Evolutionary conservation across 1,139 yeast species (phyloP).

Genomic region (Yamadazyma dendronema): DNA sequence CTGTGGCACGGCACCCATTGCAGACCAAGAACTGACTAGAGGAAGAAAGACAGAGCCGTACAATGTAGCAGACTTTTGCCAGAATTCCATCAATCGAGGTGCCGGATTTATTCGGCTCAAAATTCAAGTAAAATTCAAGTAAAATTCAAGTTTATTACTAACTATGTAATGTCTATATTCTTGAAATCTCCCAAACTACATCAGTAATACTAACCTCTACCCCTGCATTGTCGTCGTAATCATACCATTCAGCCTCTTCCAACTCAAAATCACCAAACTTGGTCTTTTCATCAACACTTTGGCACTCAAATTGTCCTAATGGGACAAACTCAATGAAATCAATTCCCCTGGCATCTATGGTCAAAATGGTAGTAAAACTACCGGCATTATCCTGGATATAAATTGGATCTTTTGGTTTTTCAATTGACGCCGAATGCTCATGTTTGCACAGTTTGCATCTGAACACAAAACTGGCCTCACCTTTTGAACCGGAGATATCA

Average conservation of each 20-base stretch:
- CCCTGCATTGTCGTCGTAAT: constrained; percentile 83
- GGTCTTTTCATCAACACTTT: constrained; percentile 51
- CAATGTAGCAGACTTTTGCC: too few relatives aligned
- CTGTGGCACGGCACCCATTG: too few relatives aligned
- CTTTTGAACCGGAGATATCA: constrained; percentile 70
- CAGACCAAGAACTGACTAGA: too few relatives aligned
- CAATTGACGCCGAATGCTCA: constrained; percentile 39
- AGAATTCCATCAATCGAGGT: too few relatives aligned
- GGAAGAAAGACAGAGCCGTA: too few relatives aligned
- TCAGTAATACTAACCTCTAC: constrained; percentile 82
- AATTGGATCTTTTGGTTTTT: constrained; percentile 27
- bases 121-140: too few relatives aligned
- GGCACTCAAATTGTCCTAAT: constrained; percentile 63
- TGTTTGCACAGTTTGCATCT: constrained; percentile 66
- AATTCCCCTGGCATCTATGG: constrained; percentile 83
- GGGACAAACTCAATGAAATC: constrained; percentile 71
- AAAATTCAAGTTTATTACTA: too few relatives aligned
- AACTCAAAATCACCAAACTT: constrained; percentile 66
- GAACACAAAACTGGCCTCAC: constrained; percentile 82
- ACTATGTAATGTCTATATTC: background rate
- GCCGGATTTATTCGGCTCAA: too few relatives aligned
- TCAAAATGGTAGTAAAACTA: constrained; percentile 47
- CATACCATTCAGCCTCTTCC: constrained; percentile 88
- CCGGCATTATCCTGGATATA: constrained; percentile 29
- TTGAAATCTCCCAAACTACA: constrained; percentile 46